A percentile compares a stretch with the other conserved stretches of the same genome.
phyloP scores from a whole-genome alignment of 257 asterid species.

The Solanum chmielewskii region DNA sequence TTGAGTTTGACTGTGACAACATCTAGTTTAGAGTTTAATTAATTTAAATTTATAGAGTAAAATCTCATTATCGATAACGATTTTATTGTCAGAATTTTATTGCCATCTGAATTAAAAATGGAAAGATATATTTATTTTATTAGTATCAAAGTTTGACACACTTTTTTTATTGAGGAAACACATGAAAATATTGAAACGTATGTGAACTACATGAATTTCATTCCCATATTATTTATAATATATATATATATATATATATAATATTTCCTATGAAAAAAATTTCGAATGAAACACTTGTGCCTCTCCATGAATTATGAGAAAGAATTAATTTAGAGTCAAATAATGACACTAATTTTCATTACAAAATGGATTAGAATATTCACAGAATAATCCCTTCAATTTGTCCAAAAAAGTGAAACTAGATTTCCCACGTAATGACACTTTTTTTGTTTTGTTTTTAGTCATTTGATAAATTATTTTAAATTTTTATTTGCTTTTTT shows the following conservation, averaged over 20 bases:
- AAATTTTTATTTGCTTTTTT: background rate
- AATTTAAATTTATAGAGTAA: accelerated
- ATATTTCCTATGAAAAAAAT: too few relatives aligned
- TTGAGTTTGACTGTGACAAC: background rate
- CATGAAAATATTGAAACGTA: background rate
- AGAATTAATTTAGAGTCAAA: background rate
- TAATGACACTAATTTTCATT: background rate
- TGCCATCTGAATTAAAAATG: background rate
- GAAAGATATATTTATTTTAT: accelerated
- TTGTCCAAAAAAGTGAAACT: background rate
- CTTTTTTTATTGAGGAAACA: background rate
- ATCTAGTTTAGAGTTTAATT: accelerated
- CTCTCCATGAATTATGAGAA: background rate
- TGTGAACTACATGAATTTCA: background rate
- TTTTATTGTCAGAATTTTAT: background rate
- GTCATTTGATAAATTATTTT: background rate
- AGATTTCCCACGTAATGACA: background rate
- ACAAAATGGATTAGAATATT: background rate
- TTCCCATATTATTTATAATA: background rate
- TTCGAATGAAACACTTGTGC: background rate
- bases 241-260: too few relatives aligned
- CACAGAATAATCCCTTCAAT: background rate
- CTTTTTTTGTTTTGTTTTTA: background rate
- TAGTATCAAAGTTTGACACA: background rate
- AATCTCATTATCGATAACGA: background rate